Base-by-base conservation (phyloP, 371 early-diverging fungal genomes). In the Quaeritorhiza haematococci region DNA sequence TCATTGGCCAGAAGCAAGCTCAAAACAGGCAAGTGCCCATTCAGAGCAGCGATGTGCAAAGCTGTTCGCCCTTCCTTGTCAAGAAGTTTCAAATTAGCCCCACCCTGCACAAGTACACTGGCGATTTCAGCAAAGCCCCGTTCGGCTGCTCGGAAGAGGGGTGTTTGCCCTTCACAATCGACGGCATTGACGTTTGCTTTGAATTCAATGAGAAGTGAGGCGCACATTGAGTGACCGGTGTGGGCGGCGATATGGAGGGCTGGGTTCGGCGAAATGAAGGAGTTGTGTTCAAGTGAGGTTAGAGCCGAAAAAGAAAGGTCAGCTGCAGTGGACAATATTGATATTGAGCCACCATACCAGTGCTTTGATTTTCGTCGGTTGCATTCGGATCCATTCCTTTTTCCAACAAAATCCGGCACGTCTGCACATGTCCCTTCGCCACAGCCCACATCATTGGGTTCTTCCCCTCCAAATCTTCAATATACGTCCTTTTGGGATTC, bases 21-120 rank as follows among this genome's bases (percentile, higher is more conserved):
- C 19, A 56, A 30, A 7, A 56, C 58, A 13, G 13, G 10, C n/a
- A 58, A 5, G 21, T 56, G 53, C 6, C 57, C 57, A 56, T 56
- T 56, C n/a, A 24, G 6, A 6, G 60, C 59, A 13, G 57, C 57
- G 10, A 33, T 41, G 45, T 56, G 57, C 6, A 56, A 59, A 13
- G 57, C 57, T 30, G 57, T 29, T 44, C 42, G 34, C 6, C 57
- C 57, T 13, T 58, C 57, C 17, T 59, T 58, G 51, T 56, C 48
- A 15, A 15, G 21, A 13, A 48, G 13, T 48, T 48, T 23, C 38
- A 23, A 48, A 38, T 48, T 48, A 10, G 15, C 48, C 13, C 24
- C 24, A 48, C 17, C 15, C 13, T 13, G 24, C 17, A 48, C 19
- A 13, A 48, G 38, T 13, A 38, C 13, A 13, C 15, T 15, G 17